These are phyloP conservation scores for Endotrypanum monterogeii DNA, from an alignment of 208 protist genomes.

Conservation along the genomic window DNA sequence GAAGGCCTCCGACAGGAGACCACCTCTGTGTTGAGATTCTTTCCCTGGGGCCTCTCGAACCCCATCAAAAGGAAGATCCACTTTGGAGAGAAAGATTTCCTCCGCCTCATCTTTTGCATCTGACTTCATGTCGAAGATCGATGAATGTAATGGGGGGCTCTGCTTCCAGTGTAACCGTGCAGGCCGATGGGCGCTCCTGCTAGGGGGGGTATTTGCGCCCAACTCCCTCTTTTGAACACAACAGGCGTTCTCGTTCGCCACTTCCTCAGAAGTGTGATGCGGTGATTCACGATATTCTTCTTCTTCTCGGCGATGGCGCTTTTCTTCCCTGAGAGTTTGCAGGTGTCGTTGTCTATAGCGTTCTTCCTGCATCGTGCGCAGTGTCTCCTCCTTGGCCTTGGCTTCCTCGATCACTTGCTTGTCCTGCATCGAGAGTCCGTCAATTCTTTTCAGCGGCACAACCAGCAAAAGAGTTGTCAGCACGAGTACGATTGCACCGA, in stretches of 20 bases:
- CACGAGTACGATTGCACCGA: slow-evolving; percentile 39
- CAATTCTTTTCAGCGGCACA: slow-evolving; percentile 34
- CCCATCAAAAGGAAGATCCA: not conserved
- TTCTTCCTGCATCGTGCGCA: slow-evolving; percentile 15
- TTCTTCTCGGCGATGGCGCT: too few species aligned
- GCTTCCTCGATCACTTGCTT: slow-evolving; percentile 34
- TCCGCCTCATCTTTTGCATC: not conserved
- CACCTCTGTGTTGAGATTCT: not conserved
- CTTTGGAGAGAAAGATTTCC: not conserved
- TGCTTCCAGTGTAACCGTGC: not conserved
- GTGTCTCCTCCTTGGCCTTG: slow-evolving; percentile 17
- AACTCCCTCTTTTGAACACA: too few species aligned
- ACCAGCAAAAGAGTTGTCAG: slow-evolving; percentile 30
- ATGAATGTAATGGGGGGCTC: not conserved
- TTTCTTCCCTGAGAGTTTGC: not conserved
- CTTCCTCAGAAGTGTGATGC: not conserved
- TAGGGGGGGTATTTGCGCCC: not conserved
- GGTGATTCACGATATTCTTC: not conserved
- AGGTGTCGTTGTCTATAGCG: slow-evolving; percentile 9
- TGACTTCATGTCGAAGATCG: not conserved
- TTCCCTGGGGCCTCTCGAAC: not conserved
- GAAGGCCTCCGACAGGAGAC: not conserved
- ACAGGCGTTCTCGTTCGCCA: not conserved
- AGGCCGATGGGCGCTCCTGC: too few species aligned
- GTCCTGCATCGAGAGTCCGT: slow-evolving; percentile 40